Evolutionary conservation across 2,329 filamentous ascomycete species (phyloP), one percentile per base, ranked within the genome.

Genomic region (Paecilomyces sp.): DNA sequence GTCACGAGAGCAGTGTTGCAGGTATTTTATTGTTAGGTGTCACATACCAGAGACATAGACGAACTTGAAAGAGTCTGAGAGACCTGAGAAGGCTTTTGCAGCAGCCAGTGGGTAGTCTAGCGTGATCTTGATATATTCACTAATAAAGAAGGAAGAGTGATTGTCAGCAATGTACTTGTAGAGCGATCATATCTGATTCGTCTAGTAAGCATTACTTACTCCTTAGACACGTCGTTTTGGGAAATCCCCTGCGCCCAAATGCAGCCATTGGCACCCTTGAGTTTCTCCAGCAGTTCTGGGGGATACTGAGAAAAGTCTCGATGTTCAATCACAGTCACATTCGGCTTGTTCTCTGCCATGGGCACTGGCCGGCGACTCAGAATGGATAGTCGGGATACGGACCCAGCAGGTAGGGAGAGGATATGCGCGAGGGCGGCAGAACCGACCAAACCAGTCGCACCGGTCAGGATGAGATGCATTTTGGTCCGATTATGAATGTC

Each of bases 161-260:
- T 82, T 15, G 15, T 15, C 2, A 15, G 36, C 2, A 6, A 41
- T n/a, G 36, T 15, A n/a, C 36, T n/a, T 41, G 4, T 41, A 9
- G 31, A 33, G 11, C 3, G 3, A 33, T 33, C 6, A 33, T 9
- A 12, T 12, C 8, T 12, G 31, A 9, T 12, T 33, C 31, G 3
- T 8, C 2, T 9, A 12, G 8, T 33, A n/a, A 18, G 36, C 7
- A 18, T 15, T 8, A 47, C 36, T 47, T 47, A 47, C 36, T 87
- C 83, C 61, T 83, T 84, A 59, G 69, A 69, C 7, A 90, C 87
- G 50, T 81, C 75, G 11, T 72, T 84, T 66, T 86, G 82, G 62
- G 83, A 85, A 55, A 87, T 85, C 0, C 89, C 89, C 69, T 88
- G 78, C 0, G 89, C 88, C 89, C 89, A 92, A 1, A 92, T 86